These are phyloP conservation scores for Hemileccinum rubropunctum DNA, from an alignment of 768 basidiomycete genomes.

Conservation along the genomic window DNA sequence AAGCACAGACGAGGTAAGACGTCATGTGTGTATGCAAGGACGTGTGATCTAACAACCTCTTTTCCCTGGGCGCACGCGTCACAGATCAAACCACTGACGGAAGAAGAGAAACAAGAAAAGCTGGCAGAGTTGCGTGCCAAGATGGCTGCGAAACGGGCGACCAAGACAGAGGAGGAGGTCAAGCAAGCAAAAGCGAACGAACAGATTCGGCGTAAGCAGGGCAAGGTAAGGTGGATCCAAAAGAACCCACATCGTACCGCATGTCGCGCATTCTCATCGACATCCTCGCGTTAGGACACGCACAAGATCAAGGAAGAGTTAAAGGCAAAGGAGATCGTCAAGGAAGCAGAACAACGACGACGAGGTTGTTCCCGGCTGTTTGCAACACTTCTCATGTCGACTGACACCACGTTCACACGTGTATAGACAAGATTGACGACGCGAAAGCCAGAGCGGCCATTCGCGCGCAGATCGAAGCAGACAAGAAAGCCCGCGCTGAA, in stretches of 20 bases:
- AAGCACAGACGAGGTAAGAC: constrained; percentile 92
- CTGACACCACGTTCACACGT: neutral
- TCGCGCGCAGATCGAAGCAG: constrained; percentile 92
- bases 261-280: neutral
- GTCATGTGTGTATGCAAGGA: too few species aligned
- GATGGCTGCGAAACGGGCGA: constrained; percentile 76
- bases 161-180: constrained; percentile 68
- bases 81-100: constrained; percentile 90
- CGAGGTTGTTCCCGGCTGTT: constrained; percentile 46
- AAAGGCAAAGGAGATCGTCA: constrained; percentile 72
- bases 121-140: constrained; percentile 75
- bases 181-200: constrained; percentile 75
- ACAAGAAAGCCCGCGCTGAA: constrained; percentile 86
- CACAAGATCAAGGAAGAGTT: constrained; percentile 71
- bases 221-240: constrained; percentile 44
- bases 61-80: too few species aligned
- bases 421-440: constrained; percentile 85
- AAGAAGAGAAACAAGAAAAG: constrained; percentile 86
- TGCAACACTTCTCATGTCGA: too few species aligned
- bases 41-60: too few species aligned
- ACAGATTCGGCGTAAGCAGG: constrained; percentile 78
- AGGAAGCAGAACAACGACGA: constrained; percentile 80
- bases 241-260: too few species aligned
- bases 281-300: constrained; percentile 51
- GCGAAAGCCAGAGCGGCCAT: constrained; percentile 81